Conservation (phyloP, 345 rosid species). For the Microcos paniculata region DNA sequence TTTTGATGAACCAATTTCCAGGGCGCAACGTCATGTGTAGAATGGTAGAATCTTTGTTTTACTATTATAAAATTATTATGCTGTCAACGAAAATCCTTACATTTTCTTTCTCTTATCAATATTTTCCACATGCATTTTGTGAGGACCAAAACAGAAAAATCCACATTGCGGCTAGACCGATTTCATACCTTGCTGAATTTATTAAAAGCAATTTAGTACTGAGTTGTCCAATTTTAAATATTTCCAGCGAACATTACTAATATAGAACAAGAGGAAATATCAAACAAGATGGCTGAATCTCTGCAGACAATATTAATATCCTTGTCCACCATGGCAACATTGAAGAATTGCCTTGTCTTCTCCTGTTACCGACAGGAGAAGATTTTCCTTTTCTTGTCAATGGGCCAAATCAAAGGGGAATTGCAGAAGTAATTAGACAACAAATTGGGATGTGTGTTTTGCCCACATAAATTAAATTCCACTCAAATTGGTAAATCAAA, state of each 20-base stretch:
- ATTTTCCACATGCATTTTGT: background rate
- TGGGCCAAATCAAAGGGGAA: background rate
- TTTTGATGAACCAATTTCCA: no score
- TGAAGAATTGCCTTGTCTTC: background rate
- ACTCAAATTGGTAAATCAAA: background rate
- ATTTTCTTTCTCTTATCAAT: background rate
- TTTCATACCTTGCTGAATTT: slow-evolving; percentile 6
- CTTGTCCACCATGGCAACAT: background rate
- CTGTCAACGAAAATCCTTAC: background rate
- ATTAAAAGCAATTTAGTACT: background rate
- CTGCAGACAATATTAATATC: background rate
- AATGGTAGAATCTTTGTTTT: no score
- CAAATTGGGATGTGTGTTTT: background rate
- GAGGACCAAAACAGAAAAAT: background rate
- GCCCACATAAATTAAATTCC: background rate
- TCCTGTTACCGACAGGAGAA: background rate
- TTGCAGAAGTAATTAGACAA: background rate
- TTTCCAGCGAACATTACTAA: background rate
- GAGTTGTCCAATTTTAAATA: background rate
- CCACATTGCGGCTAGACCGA: slow-evolving; percentile 9
- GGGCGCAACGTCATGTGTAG: no score
- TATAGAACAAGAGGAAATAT: slow-evolving; percentile 18
- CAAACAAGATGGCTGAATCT: slow-evolving; percentile 22
- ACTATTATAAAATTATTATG: no score
- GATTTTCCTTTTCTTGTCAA: background rate